These are phyloP conservation scores for Gracilaria domingensis DNA, from an alignment of 23 red algal genomes.

Conservation along the genomic window DNA sequence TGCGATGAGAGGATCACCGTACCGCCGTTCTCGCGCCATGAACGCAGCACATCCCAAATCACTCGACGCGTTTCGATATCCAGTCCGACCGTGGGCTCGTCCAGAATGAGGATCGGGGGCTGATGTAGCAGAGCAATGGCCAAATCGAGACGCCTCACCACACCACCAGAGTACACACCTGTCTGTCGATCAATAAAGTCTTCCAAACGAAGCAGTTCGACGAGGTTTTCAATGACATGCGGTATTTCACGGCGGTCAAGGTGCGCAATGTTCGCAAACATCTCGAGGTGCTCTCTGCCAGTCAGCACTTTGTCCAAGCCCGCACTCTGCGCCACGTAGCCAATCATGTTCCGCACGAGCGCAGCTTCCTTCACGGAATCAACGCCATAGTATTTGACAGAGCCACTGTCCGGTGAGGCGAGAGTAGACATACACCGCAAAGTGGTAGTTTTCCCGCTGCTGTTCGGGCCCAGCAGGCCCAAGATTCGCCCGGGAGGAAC, in stretches of 20 bases:
- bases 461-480: conserved; percentile 90
- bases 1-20: conserved; percentile 89
- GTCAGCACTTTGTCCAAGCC: conserved; percentile 98
- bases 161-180: conserved; percentile 90
- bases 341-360: conserved; percentile 74
- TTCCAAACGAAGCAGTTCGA: conserved; percentile 81
- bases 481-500: conserved; percentile 73
- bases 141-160: conserved; percentile 89
- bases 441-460: conserved; percentile 94
- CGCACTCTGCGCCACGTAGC: conserved; percentile 89
- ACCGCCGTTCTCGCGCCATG: conserved; percentile 67
- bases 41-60: conserved; percentile 84
- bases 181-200: conserved; percentile 93
- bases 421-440: conserved; percentile 87
- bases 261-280: conserved; percentile 87
- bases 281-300: conserved; percentile 94
- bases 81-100: conserved; percentile 94
- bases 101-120: conserved; percentile 92
- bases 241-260: conserved; percentile 32
- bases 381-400: conserved; percentile 76
- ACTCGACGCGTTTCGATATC: conserved; percentile 80
- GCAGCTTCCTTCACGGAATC: conserved; percentile 70
- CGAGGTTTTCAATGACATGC: conserved; percentile 66
- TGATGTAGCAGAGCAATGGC: conserved; percentile 88
- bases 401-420: conserved; percentile 74